Evolutionary conservation across 129 eudicot genomes (phyloP), one percentile per base, ranked within the genome.

Genomic region (Lactuca saligna): DNA sequence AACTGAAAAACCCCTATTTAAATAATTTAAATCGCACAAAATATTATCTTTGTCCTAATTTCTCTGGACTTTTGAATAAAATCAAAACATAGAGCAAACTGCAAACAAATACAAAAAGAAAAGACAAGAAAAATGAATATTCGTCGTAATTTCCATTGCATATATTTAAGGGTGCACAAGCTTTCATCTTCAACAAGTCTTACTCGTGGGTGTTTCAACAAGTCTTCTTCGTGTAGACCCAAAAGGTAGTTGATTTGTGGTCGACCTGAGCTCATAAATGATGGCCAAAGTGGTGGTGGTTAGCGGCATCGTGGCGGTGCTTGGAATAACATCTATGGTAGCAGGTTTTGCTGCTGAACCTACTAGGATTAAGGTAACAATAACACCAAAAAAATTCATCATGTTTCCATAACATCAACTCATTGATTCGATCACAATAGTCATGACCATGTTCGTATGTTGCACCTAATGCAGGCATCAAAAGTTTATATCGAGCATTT

Each of bases 321-420:
- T 56, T 2, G 79, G 79, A 57, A 65, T 74, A 42, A 48, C 57
- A 42, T 65, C 79, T 1, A 59, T 58, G 14, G 54, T 55, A 9
- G 37, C 60, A 33, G 72, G 72, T 57, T 65, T 74, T 42, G 66
- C 42, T 12, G 72, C 72, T 7, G 79, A 74, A 59, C 37, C 41
- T 38, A 64, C 57, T 33, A 41, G 16, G 15, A 37, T 65, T 64
- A 65, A 74, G 79, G 79, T 74, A 55, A 55, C 20, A 1, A 15
- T 6, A 38, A 39, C 44, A 39, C 44, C 44, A 6, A 39, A 39
- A 5, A 5, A 7, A 4, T 39, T 39, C 9, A 39, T 39, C 44
- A 35, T 35, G 0, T 35, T 35, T 35, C 38, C 38, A 6, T 35
- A 35, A 35, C 9, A 39, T 39, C 9, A 39, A 7, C 44, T 7